phyloP scores from a whole-genome alignment of 352 stramenopile species.

The Plasmopara halstedii region DNA sequence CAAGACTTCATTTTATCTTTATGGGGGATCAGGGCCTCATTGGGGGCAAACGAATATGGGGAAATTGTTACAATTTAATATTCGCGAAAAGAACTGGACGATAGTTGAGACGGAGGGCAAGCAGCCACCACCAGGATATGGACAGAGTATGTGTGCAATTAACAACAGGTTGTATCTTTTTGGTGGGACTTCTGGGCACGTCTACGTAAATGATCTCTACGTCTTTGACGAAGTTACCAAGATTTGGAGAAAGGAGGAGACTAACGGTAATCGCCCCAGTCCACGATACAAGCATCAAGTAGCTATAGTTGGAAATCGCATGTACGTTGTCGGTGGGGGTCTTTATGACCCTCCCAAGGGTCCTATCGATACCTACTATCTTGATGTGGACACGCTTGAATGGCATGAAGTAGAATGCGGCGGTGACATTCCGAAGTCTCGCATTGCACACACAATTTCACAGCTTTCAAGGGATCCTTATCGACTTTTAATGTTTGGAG shows the following conservation, averaged over 20 bases:
- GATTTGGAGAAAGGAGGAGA: slow-evolving; percentile 68
- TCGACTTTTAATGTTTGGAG: slow-evolving; percentile 72
- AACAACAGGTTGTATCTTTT: slow-evolving; percentile 81
- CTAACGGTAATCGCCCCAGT: slow-evolving; percentile 46
- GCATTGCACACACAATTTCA: slow-evolving; percentile 73
- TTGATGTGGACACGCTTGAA: slow-evolving; percentile 64
- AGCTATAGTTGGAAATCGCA: slow-evolving; percentile 50
- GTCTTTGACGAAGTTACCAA: slow-evolving; percentile 69
- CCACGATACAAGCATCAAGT: slow-evolving; percentile 83
- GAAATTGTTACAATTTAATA: slow-evolving; percentile 74
- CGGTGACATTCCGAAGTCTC: slow-evolving; percentile 57
- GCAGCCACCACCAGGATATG: slow-evolving; percentile 64
- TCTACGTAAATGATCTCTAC: slow-evolving; percentile 83
- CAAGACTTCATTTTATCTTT: slow-evolving; percentile 71
- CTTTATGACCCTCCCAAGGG: slow-evolving; percentile 78
- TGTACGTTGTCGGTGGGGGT: slow-evolving; percentile 75
- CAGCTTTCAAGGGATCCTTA: slow-evolving; percentile 38
- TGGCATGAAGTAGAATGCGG: slow-evolving; percentile 57
- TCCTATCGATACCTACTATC: slow-evolving; percentile 68
- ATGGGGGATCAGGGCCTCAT: slow-evolving; percentile 66
- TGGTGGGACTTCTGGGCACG: slow-evolving; percentile 66
- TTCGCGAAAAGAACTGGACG: slow-evolving; percentile 72
- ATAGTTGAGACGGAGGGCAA: slow-evolving; percentile 62
- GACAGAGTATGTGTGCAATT: slow-evolving; percentile 68
- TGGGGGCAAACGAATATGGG: slow-evolving; percentile 85